phyloP scores from a whole-genome alignment of 306 rosid species.

The Castanopsis chinensis region DNA sequence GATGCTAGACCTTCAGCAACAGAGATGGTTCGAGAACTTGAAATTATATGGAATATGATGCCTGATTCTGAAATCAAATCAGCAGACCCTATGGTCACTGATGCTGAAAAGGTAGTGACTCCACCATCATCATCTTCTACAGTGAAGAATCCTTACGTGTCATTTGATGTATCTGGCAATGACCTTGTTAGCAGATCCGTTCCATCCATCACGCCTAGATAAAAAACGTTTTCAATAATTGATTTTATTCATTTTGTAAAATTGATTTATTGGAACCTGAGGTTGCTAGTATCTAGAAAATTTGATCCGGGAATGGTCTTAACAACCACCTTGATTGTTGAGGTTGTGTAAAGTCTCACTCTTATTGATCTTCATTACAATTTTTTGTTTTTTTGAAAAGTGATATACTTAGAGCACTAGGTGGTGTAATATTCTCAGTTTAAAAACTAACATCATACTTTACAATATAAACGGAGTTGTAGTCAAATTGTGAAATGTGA shows the following conservation, averaged over 20 bases:
- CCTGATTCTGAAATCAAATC: conserved; percentile 55
- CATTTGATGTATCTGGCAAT: conserved; percentile 78
- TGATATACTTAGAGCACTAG: too few relatives aligned
- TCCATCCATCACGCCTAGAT: conserved; percentile 87
- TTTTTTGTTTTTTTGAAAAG: too few relatives aligned
- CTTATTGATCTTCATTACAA: too few relatives aligned
- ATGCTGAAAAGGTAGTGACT: conserved; percentile 42
- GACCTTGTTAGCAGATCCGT: conserved; percentile 77
- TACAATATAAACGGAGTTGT: too few relatives aligned
- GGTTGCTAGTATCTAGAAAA: too few relatives aligned
- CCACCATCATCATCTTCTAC: conserved; percentile 58
- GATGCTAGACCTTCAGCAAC: conserved; percentile 78
- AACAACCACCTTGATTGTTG: too few relatives aligned
- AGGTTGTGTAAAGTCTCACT: too few relatives aligned
- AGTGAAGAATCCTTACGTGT: conserved; percentile 46
- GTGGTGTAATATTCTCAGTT: too few relatives aligned
- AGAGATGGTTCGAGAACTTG: conserved; percentile 83
- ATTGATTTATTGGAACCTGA: too few relatives aligned
- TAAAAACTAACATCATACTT: too few relatives aligned
- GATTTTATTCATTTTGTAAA: not conserved
- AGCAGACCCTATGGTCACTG: conserved; percentile 22
- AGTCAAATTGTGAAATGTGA: too few relatives aligned
- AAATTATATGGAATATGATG: conserved; percentile 63
- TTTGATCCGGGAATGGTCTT: too few relatives aligned
- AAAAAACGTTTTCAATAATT: conserved; percentile 21